These are phyloP conservation scores for Conringia planisiliqua DNA, from an alignment of 345 rosid genomes.

Conservation along the genomic window DNA sequence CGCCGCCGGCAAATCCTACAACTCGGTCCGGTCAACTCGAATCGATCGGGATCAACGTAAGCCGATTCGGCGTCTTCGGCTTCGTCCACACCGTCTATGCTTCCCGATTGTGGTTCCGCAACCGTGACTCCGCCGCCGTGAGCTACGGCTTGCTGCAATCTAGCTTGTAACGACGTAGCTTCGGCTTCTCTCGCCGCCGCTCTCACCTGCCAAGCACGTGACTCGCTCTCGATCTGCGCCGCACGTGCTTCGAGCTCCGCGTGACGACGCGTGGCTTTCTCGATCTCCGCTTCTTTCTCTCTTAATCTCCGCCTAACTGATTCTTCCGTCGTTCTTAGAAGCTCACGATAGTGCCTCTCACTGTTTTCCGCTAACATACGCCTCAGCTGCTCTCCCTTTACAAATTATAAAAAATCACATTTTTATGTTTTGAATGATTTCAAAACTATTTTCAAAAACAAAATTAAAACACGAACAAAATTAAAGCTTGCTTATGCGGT, in stretches of 20 bases:
- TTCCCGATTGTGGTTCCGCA: conserved; percentile 6
- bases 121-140: conserved; percentile 15
- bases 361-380: conserved; percentile 68
- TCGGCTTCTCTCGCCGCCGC: conserved; percentile 75
- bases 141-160: conserved; percentile 61
- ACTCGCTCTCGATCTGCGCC: conserved; percentile 69
- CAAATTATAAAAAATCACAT: neutral
- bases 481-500: neutral
- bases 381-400: conserved; percentile 69
- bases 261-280: conserved; percentile 69
- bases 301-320: conserved; percentile 49
- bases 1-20: conserved; percentile 60
- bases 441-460: neutral
- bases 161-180: conserved; percentile 76
- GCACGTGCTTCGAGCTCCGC: conserved; percentile 83
- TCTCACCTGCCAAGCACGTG: conserved; percentile 84
- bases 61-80: conserved; percentile 88
- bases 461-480: neutral
- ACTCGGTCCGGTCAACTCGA: conserved; percentile 40
- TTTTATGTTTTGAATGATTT: neutral
- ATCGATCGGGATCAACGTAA: conserved; percentile 70
- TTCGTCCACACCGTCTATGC: conserved; percentile 11
- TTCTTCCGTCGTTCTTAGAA: conserved; percentile 68
- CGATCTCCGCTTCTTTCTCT: conserved; percentile 70
- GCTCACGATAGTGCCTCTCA: conserved; percentile 70